phyloP scores from a whole-genome alignment of 257 asterid genomes.

The Mitragyna speciosa region DNA sequence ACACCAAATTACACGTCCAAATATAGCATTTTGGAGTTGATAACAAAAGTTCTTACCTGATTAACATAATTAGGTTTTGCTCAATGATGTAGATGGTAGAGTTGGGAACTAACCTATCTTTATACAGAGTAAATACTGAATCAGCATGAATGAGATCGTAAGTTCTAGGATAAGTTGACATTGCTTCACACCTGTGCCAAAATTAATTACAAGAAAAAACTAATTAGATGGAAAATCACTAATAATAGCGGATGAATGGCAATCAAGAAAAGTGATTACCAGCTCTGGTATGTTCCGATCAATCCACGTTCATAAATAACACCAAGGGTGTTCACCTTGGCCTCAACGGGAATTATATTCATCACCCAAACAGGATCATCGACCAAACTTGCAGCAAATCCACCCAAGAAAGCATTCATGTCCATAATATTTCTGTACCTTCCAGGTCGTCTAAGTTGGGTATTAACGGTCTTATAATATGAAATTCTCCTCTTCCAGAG shows the following conservation, averaged over 20 bases:
- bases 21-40: neutral
- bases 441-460: constrained; percentile 57
- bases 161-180: constrained; percentile 92
- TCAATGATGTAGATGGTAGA: neutral
- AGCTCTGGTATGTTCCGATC: constrained; percentile 84
- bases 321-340: constrained; percentile 64
- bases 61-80: neutral
- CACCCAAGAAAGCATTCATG: constrained; percentile 85
- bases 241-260: neutral
- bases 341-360: constrained; percentile 75
- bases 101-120: constrained; percentile 38
- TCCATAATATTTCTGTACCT: constrained; percentile 74
- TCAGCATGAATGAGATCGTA: constrained; percentile 86
- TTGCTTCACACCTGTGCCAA: constrained; percentile 79
- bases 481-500: constrained; percentile 70
- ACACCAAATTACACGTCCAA: neutral
- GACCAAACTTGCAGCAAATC: constrained; percentile 68
- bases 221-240: neutral
- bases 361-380: constrained; percentile 79
- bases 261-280: constrained; percentile 34
- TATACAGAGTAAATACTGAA: constrained; percentile 67
- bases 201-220: neutral
- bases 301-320: constrained; percentile 76
- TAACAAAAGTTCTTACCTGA: neutral
- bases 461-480: constrained; percentile 63